Evolutionary conservation across 345 rosid species (phyloP).

Genomic region (Dimocarpus longan): DNA sequence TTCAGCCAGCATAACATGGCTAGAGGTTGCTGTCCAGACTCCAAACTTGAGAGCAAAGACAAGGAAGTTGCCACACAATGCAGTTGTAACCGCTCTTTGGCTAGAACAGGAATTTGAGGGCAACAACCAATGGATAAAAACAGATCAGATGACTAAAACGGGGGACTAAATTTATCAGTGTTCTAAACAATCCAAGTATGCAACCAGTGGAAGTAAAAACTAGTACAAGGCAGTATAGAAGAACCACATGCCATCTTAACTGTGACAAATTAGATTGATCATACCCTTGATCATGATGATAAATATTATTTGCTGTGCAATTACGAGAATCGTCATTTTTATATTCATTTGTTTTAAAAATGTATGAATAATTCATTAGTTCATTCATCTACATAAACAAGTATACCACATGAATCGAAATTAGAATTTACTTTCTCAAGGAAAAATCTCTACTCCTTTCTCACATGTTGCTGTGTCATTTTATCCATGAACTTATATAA

Average conservation of each 20-base stretch:
- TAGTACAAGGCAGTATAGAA: not conserved
- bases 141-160: not conserved
- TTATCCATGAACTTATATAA: not conserved
- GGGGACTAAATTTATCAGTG: not conserved
- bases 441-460: not conserved
- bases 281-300: not conserved
- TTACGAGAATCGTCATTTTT: not conserved
- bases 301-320: not conserved
- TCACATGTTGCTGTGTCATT: not conserved
- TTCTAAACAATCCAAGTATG: not conserved
- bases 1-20: slow-evolving; percentile 98
- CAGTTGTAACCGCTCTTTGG: slow-evolving; percentile 96
- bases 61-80: slow-evolving; percentile 95
- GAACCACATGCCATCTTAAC: not conserved
- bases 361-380: not conserved
- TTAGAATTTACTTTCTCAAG: not conserved
- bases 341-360: not conserved
- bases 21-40: slow-evolving; percentile 85
- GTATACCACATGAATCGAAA: not conserved
- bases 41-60: slow-evolving; percentile 96
- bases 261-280: not conserved
- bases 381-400: not conserved
- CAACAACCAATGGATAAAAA: slow-evolving; percentile 6
- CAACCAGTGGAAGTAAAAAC: not conserved
- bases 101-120: slow-evolving; percentile 45